phyloP scores from a whole-genome alignment of 495 filamentous ascomycete genomes.

The Pseudoneurospora amorphoporcata region DNA sequence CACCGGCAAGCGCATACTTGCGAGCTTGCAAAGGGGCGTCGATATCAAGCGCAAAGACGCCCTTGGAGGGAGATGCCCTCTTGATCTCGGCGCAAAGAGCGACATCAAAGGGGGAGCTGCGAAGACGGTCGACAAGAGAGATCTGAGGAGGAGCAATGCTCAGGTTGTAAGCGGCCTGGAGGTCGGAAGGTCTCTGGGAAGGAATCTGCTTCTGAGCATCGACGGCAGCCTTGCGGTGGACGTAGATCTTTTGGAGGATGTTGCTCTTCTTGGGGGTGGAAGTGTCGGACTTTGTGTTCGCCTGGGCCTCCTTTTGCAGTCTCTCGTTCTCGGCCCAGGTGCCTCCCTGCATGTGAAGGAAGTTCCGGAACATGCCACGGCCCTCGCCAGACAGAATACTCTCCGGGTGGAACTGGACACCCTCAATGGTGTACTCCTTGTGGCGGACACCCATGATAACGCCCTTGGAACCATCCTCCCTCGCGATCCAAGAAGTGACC shows the following conservation, averaged over 20 bases:
- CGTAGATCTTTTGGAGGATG: constrained; percentile 88
- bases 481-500: constrained; percentile 81
- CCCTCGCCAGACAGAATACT: constrained; percentile 90
- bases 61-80: constrained; percentile 91
- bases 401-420: constrained; percentile 96
- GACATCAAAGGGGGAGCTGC: constrained; percentile 68
- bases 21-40: constrained; percentile 85
- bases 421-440: constrained; percentile 80
- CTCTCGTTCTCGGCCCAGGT: constrained; percentile 77
- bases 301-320: constrained; percentile 31
- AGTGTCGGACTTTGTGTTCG: constrained; percentile 6
- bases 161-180: constrained; percentile 79
- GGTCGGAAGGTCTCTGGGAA: constrained; percentile 69
- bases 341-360: constrained; percentile 73
- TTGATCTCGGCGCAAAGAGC: constrained; percentile 97
- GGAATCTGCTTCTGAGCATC: constrained; percentile 77
- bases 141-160: constrained; percentile 79
- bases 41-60: constrained; percentile 76
- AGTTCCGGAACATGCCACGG: constrained; percentile 83
- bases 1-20: constrained; percentile 86
- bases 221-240: constrained; percentile 66
- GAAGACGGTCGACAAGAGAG: constrained; percentile 67
- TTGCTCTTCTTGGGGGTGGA: constrained; percentile 51
- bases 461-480: constrained; percentile 50
- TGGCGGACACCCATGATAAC: constrained; percentile 97